Conservation (phyloP, 1,139 yeast species). For the Yamadazyma sp. region DNA sequence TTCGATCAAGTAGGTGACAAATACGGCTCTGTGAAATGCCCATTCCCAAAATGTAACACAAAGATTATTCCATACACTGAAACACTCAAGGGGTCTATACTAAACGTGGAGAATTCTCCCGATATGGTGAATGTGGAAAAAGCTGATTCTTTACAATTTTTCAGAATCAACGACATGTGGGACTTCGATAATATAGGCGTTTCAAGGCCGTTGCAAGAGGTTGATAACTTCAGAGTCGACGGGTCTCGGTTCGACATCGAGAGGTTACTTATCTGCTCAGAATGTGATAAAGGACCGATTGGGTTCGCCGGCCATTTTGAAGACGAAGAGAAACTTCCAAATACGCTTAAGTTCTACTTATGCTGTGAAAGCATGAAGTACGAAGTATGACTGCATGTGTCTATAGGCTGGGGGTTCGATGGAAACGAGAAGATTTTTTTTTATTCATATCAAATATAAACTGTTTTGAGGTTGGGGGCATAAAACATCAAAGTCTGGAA, state of each 20-base stretch:
- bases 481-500: slow-evolving; percentile 25
- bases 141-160: slow-evolving; percentile 23
- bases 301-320: slow-evolving; percentile 59
- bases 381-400: slow-evolving; percentile 4
- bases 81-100: slow-evolving; percentile 12
- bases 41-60: slow-evolving; percentile 36
- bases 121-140: slow-evolving; percentile 25
- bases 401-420: too few relatives aligned
- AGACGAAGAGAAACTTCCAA: slow-evolving; percentile 27
- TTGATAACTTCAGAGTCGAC: slow-evolving; percentile 16
- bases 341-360: slow-evolving; percentile 44
- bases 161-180: slow-evolving; percentile 60
- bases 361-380: slow-evolving; percentile 46
- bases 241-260: slow-evolving; percentile 34
- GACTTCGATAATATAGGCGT: slow-evolving; percentile 78
- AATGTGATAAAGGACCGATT: slow-evolving; percentile 73
- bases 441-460: too few relatives aligned
- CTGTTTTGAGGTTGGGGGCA: background rate
- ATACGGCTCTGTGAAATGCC: slow-evolving; percentile 23
- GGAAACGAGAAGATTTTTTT: too few relatives aligned
- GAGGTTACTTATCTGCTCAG: slow-evolving; percentile 63
- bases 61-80: slow-evolving; percentile 31
- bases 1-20: slow-evolving; percentile 8
- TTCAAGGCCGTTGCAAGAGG: slow-evolving; percentile 42
- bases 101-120: slow-evolving; percentile 28